Evolutionary conservation across 495 filamentous ascomycete species (phyloP), one percentile per base, ranked within the genome.

Genomic region (Xylaria flabelliformis): DNA sequence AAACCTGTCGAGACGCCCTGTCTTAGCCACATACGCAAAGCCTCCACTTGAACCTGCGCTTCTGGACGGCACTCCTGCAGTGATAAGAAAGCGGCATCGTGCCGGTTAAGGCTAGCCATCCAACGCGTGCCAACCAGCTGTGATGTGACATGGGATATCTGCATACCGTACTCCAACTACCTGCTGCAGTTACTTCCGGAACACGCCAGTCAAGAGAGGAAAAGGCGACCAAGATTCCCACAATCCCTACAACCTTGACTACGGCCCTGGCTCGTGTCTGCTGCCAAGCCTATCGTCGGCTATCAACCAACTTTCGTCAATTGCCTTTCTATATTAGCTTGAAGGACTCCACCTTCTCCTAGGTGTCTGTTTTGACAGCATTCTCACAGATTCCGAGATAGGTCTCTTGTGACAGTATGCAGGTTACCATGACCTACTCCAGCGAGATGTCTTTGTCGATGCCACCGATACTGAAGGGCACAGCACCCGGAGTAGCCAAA

Each of bases 381-480:
- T 34, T 36, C 56, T 19, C 34, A 64, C 24, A 10, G 7, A n/a
- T 17, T 19, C 36, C 36, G 32, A 26, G 42, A 34, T 7, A n/a
- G 29, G 10, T 44, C 44, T 50, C 9, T 39, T 4, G 32, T 50
- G 1, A 21, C 34, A 71, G 55, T 34, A 77, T 75, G 74, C 73
- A 74, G 55, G 29, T 76, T 46, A 76, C 67, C 32, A 75, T 79
- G 74, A 74, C 71, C 10, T 76, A 71, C 46, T 69, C 75, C n/a
- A 67, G 63, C 32, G 56, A 70, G 26, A 61, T 69, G 44, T 59
- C 67, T 36, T 66, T 58, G 19, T 24, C 46, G 10, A 34, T 74
- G 5, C 69, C 63, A 36, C 55, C 66, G 44, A n/a, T 70, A 5
- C 48, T 59, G 46, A 67, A 44, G 46, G 36, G 64, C 17, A 19